Evolutionary conservation across 148 eudicot genomes (phyloP), one percentile per base, ranked within the genome.

Genomic region (Amaranthus palmeri): DNA sequence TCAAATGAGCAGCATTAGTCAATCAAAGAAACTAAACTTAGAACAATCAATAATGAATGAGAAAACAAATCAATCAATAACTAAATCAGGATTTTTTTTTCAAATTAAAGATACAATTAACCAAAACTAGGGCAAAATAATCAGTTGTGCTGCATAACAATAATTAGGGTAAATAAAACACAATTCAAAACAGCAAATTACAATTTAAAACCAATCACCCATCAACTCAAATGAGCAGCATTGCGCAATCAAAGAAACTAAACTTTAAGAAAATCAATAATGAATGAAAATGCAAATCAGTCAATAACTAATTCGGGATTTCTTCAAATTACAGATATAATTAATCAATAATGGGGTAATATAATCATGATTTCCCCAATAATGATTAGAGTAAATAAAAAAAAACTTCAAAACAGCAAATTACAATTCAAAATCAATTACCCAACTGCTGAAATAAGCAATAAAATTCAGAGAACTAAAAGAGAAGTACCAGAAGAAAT

Each of bases 401-500:
- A 72, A 51, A 3, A 14, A 44, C 54, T 12, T 53, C 10, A 51
- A 13, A 61, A 45, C 4, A 54, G 36, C 62, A 69, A 54, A 14
- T 49, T 8, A 14, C 10, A 45, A 5, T 13, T 40, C 1, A 49
- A 5, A 48, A 47, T 0, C 15, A 72, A 72, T 3, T 48, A 63
- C 36, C 36, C 36, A 63, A 43, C 51, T 10, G 44, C 12, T 15
- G 13, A 69, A 36, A 18, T n/a, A n/a, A n/a, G n/a, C 9, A 43
- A 8, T 53, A 6, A 10, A 57, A 25, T 25, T 25, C 44, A 61
- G n/a, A 12, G 49, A 65, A n/a, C 10, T 2, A 7, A 53, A 40
- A 10, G 42, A 5, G 18, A 61, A 42, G 25, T 81, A 93, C 98
- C 98, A 93, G 74, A 93, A 93, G 79, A 93, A 93, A 77, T 93